Percentiles rank a stretch among this genome's conserved stretches.
Evolutionary conservation across 1,284 basidiomycete genomes (phyloP).

Genomic region (Apiotrichum gracile): DNA sequence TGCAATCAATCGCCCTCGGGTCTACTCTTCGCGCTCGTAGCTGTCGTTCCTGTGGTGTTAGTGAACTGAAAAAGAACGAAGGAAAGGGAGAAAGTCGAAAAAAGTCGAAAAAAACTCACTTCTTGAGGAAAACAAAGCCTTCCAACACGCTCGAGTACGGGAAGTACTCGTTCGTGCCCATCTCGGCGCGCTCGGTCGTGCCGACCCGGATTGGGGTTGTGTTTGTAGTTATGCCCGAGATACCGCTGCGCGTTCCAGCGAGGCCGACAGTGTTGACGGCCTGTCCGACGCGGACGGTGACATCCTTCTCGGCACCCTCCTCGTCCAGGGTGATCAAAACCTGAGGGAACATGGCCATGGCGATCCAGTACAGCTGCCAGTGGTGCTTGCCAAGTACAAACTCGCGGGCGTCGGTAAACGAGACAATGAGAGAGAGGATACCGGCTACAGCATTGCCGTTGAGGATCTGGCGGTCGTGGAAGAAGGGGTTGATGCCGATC

Average conservation of each 20-base stretch:
- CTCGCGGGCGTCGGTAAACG: conserved; percentile 87
- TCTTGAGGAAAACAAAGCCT: conserved; percentile 79
- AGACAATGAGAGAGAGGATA: conserved; percentile 75
- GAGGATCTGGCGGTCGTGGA: conserved; percentile 86
- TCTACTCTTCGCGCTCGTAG: no score
- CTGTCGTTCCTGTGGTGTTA: no score
- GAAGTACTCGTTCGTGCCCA: conserved; percentile 95
- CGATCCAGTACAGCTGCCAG: conserved; percentile 98
- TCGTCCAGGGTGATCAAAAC: conserved; percentile 97
- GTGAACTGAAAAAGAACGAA: no score
- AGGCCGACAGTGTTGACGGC: conserved; percentile 50
- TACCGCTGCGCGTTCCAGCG: conserved; percentile 45
- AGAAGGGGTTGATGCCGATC: conserved; percentile 97
- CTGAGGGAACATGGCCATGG: conserved; percentile 93
- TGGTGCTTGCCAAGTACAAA: conserved; percentile 92
- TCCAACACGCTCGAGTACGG: conserved; percentile 83
- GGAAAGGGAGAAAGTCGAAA: no score
- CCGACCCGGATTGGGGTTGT: conserved; percentile 91
- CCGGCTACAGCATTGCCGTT: conserved; percentile 86
- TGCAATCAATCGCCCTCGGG: no score
- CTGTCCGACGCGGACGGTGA: conserved; percentile 92
- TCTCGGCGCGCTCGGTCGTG: conserved; percentile 86
- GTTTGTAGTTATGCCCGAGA: conserved; percentile 79
- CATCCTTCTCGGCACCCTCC: conserved; percentile 72
- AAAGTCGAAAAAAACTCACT: no score